These are phyloP conservation scores for Xylaria sp. DNA, from an alignment of 2,329 filamentous ascomycete species.

Conservation along the genomic window DNA sequence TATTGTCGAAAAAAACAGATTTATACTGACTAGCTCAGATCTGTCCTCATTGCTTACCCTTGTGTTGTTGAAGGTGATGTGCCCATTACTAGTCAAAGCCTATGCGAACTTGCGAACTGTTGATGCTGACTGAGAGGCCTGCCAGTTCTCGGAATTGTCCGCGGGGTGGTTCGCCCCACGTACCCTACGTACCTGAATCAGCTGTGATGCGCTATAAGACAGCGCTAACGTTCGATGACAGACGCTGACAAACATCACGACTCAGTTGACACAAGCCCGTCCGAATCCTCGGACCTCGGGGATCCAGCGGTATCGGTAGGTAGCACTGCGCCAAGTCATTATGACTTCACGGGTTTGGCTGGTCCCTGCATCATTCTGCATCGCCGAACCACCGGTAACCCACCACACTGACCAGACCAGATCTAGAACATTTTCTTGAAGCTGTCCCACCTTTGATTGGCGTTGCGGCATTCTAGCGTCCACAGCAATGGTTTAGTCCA, in stretches of 20 bases:
- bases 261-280: conserved; percentile 13
- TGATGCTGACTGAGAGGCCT: conserved; percentile 18
- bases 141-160: conserved; percentile 6
- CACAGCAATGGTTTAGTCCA: not conserved
- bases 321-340: not conserved
- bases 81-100: not conserved
- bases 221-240: conserved; percentile 30
- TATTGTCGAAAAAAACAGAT: not conserved
- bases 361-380: conserved; percentile 1
- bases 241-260: conserved; percentile 34
- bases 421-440: conserved; percentile 15
- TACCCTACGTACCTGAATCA: conserved; percentile 9
- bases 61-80: not conserved
- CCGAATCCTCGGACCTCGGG: conserved; percentile 33
- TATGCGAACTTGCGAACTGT: not conserved
- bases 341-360: not conserved
- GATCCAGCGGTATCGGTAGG: conserved; percentile 13
- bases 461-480: not conserved
- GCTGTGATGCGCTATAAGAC: conserved; percentile 11
- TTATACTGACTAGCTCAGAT: not conserved
- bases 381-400: conserved; percentile 12
- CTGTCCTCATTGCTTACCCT: not conserved
- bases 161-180: conserved; percentile 29
- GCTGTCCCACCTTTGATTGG: not conserved
- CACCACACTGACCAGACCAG: not conserved